A percentile compares a stretch with the other conserved stretches of the same genome.
Conservation (phyloP, 1,284 basidiomycete genomes). For the Boletus nobilissimus region DNA sequence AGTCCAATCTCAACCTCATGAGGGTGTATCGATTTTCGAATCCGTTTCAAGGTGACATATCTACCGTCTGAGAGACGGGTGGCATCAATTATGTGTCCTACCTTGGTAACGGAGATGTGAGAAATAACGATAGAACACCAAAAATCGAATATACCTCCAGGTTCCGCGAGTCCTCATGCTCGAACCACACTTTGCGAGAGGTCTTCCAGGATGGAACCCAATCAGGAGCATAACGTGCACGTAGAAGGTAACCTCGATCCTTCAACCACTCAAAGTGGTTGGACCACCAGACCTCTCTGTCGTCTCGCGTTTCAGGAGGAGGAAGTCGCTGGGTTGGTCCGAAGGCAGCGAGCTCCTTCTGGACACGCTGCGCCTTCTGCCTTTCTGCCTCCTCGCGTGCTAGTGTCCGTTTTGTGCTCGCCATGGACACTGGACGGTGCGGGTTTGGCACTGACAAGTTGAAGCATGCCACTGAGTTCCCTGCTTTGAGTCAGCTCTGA, state of each 20-base stretch:
- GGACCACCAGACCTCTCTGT: too few relatives aligned
- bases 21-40: slow-evolving; percentile 6
- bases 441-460: too few relatives aligned
- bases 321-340: background rate
- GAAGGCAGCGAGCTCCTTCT: background rate
- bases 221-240: slow-evolving; percentile 39
- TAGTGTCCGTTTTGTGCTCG: background rate
- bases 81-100: slow-evolving; percentile 12
- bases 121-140: background rate
- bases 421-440: too few relatives aligned
- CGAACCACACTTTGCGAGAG: background rate
- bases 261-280: slow-evolving; percentile 35
- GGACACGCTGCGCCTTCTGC: background rate
- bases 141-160: background rate
- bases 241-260: slow-evolving; percentile 40
- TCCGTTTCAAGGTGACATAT: slow-evolving; percentile 29
- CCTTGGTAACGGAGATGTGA: too few relatives aligned
- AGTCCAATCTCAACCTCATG: background rate
- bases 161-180: slow-evolving; percentile 3
- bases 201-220: slow-evolving; percentile 35
- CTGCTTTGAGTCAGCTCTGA: too few relatives aligned
- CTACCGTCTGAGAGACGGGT: slow-evolving; percentile 21
- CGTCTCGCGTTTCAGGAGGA: background rate
- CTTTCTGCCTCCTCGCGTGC: background rate
- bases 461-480: too few relatives aligned